Percentiles rank a stretch among this genome's conserved stretches.
Conservation (phyloP, 2,329 filamentous ascomycete genomes). For the Shiraia bambusicola region DNA sequence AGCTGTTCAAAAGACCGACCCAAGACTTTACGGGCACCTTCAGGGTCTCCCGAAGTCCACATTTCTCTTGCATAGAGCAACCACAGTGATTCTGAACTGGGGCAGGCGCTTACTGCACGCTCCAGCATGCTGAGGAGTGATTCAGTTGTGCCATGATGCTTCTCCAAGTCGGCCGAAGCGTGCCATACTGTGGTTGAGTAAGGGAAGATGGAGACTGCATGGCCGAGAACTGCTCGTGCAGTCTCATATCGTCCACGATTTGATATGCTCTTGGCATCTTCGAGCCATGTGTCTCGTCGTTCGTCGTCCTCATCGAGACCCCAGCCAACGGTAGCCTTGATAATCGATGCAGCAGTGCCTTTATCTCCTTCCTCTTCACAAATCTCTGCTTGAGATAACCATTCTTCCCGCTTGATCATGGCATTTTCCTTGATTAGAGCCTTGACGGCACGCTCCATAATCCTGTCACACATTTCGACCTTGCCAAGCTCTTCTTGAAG, state of each 20-base stretch:
- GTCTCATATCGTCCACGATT: slow-evolving; percentile 83
- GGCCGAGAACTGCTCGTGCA: slow-evolving; percentile 88
- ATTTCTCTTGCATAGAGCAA: slow-evolving; percentile 95
- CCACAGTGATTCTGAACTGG: slow-evolving; percentile 89
- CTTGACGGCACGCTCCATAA: slow-evolving; percentile 93
- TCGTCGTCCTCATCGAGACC: slow-evolving; percentile 94
- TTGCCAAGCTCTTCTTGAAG: slow-evolving; percentile 88
- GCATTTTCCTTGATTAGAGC: slow-evolving; percentile 86
- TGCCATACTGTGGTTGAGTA: slow-evolving; percentile 88
- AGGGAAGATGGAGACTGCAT: slow-evolving; percentile 84
- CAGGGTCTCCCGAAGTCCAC: slow-evolving; percentile 83
- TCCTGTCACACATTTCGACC: slow-evolving; percentile 71
- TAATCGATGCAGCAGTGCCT: slow-evolving; percentile 83
- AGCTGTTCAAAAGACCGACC: slow-evolving; percentile 92
- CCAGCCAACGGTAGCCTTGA: slow-evolving; percentile 91
- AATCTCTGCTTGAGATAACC: slow-evolving; percentile 91
- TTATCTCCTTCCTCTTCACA: slow-evolving; percentile 90
- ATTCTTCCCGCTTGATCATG: slow-evolving; percentile 96
- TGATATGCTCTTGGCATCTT: slow-evolving; percentile 83
- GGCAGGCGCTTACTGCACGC: slow-evolving; percentile 91
- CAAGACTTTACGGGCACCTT: slow-evolving; percentile 82
- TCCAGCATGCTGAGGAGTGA: slow-evolving; percentile 82
- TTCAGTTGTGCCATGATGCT: slow-evolving; percentile 82
- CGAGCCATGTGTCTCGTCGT: slow-evolving; percentile 91
- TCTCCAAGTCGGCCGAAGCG: slow-evolving; percentile 86